Evolutionary conservation across 179 eudicot genomes (phyloP), one percentile per base, ranked within the genome.

Genomic region (Silene coronaria): DNA sequence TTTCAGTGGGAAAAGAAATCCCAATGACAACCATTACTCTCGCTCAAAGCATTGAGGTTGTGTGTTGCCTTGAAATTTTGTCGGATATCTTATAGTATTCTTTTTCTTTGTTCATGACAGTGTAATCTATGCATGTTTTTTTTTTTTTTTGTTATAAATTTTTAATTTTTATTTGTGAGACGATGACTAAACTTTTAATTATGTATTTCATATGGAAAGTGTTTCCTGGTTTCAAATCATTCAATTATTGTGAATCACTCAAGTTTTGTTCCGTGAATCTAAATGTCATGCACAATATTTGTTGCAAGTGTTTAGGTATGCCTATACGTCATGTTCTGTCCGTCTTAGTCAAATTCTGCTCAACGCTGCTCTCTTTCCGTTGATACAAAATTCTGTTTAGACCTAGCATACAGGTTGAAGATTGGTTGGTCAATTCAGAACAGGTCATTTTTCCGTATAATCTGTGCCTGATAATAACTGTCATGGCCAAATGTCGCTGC

Each of bases 11-110:
- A 94, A 81, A 85, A 86, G 94, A 85, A 94, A 94, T 68, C 98
- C 98, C 11, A 94, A 94, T 72, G 98, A 94, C 87, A 94, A 92
- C 70, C 97, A 91, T 75, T 91, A 72, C 79, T 84, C 93, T 65
- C 97, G 91, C 24, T 26, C 89, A 0, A 92, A 79, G 86, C 83
- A 76, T 60, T 92, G 86, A 84, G 36, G 73, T 62, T 11, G 48
- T 2, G 0, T 36, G 8, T 27, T 45, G 36, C 76, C 69, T 4
- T 48, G 38, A 75, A 66, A 38, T 75, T 75, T 75, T 75, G 77
- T 26, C 71, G 73, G 70, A 63, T 77, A 36, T 72, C 34, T 64
- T n/a, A n/a, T n/a, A n/a, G 8, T 34, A 42, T 55, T 7, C 27
- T 30, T 27, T 16, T 64, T 46, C 28, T 61, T 10, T 32, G 62